Base-by-base conservation (phyloP, 2,329 filamentous ascomycete species). In the Dactylellina sp. region DNA sequence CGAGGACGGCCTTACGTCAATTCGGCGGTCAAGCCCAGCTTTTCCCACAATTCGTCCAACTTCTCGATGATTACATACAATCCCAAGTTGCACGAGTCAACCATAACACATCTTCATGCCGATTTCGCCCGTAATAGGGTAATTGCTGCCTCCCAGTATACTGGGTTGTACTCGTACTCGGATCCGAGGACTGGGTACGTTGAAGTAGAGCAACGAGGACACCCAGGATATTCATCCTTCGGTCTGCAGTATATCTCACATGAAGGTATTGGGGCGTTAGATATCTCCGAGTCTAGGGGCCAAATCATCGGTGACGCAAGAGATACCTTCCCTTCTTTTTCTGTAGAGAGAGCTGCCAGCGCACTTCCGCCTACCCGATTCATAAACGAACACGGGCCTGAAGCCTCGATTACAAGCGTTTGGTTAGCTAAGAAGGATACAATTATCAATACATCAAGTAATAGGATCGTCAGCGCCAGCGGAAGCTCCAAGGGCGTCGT, bases 351-450 rank as follows among this genome's bases (percentile, higher is more conserved):
- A 16, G 85, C 87, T 1, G 57, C 39, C 50, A 39, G 61, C 9
- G 14, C 22, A 7, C 5, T 32, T 16, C 57, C 88, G 88, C 5
- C 84, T 88, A 74, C 83, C 87, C 24, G 93, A 93, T 42, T 97
- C 25, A 93, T 93, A 1, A 88, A 88, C 59, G 85, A 96, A 16
- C 88, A 89, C 1, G 85, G 88, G 72, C 84, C 89, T 57, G 86
- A 84, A 0, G 91, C 95, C 75, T 88, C 89, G 1, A 86, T 95
- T 16, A 91, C 88, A 76, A 88, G 89, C 42, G 88, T 96, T 2
- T 98, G 94, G 94, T 89, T 97, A 76, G 92, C 93, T 37, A 98
- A 97, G 79, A 74, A 66, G 55, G 70, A 74, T 32, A 74, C 61
- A 9, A 66, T 74, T 12, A 40, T 66, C 22, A 74, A 74, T n/a